Percentiles rank a stretch among this genome's conserved stretches.
Conservation (phyloP, 2,329 filamentous ascomycete genomes). For the Penicillium polonicum region DNA sequence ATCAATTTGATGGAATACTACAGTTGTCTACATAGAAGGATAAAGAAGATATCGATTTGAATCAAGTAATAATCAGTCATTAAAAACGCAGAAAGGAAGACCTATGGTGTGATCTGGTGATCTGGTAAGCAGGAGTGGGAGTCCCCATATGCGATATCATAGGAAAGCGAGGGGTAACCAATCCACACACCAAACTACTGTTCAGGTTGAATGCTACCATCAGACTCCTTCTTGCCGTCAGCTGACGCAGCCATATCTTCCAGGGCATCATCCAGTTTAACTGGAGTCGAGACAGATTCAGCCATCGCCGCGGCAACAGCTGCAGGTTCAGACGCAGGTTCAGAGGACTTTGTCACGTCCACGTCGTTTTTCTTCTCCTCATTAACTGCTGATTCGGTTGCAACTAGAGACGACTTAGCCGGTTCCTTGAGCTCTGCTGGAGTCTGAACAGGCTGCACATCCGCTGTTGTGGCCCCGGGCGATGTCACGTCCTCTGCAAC, state of each 20-base stretch:
- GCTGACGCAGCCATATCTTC: conserved; percentile 28
- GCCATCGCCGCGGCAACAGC: neutral
- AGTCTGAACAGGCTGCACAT: conserved; percentile 5
- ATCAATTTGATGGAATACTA: neutral
- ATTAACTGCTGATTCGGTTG: neutral
- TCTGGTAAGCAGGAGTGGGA: neutral
- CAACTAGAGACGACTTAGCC: neutral
- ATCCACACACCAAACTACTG: neutral
- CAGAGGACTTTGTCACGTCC: neutral
- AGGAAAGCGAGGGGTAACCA: neutral
- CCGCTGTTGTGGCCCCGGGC: neutral
- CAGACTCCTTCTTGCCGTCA: conserved; percentile 29
- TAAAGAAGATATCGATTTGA: neutral
- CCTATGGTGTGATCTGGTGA: neutral
- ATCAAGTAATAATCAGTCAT: neutral
- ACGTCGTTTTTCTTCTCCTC: neutral
- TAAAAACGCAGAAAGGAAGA: neutral
- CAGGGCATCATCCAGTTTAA: conserved; percentile 21
- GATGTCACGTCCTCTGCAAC: conserved; percentile 9
- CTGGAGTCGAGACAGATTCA: conserved; percentile 9
- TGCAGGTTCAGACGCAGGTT: neutral
- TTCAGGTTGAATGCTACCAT: conserved; percentile 19
- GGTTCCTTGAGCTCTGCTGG: neutral
- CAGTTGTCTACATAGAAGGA: neutral
- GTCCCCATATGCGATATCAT: neutral